Conservation (phyloP, 805 yeast species). For the Metahyphopichia silvanorum region DNA sequence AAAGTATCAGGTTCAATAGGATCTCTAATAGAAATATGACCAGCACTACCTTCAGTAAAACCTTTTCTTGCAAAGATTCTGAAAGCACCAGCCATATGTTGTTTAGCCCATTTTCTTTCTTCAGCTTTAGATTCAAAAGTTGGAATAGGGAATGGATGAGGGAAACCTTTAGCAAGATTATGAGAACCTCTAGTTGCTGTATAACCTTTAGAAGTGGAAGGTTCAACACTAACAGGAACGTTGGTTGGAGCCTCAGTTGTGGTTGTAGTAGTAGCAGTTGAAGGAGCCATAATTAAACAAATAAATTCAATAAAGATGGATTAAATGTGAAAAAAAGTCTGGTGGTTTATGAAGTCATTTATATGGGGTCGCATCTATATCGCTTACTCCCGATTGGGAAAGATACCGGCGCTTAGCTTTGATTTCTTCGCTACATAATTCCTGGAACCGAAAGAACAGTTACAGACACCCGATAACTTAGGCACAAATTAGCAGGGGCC, state of each 20-base stretch:
- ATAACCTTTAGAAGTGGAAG: constrained; percentile 39
- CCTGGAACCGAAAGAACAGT: no score
- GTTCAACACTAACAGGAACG: background rate
- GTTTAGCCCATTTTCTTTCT: constrained; percentile 53
- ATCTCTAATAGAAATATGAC: constrained; percentile 83
- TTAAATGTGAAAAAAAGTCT: background rate
- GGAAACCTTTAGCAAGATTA: constrained; percentile 54
- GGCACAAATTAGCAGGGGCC: no score
- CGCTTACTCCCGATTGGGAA: no score
- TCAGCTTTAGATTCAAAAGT: constrained; percentile 44
- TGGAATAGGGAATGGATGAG: constrained; percentile 52
- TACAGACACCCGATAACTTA: no score
- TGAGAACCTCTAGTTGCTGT: constrained; percentile 51
- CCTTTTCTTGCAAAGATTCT: constrained; percentile 79
- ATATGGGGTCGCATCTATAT: no score
- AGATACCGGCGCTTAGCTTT: no score
- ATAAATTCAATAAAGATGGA: background rate
- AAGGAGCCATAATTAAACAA: background rate
- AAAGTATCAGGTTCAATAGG: constrained; percentile 78
- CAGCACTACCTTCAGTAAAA: constrained; percentile 75
- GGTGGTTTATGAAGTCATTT: no score
- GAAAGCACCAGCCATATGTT: constrained; percentile 85
- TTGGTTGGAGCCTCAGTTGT: constrained; percentile 1
- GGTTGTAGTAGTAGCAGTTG: constrained; percentile 2
- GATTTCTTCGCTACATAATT: no score